Evolutionary conservation across 768 basidiomycete genomes (phyloP), one percentile per base, ranked within the genome.

Genomic region (Kwoniella sp.): DNA sequence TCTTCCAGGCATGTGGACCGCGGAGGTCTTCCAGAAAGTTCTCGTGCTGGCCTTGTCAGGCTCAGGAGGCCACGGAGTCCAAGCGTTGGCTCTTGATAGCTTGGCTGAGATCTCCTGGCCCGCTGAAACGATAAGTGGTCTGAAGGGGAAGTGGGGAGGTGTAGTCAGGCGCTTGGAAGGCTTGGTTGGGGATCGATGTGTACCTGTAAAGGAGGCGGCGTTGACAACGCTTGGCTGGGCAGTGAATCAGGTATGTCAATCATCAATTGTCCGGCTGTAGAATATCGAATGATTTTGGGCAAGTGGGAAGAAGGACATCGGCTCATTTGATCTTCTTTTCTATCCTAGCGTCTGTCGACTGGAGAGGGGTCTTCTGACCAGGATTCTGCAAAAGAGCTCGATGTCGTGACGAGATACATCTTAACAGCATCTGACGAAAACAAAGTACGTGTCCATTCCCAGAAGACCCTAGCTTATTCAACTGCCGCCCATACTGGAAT

Each of bases 171-270:
- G 19, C 36, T 19, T 56, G 21, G 5, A n/a, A 27, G 33, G 3
- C 12, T 26, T 63, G 30, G 47, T 37, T 1, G 48, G 12, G 29
- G 22, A 22, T 17, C 56, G 22, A 26, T 68, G 67, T 55, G 60
- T 73, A 21, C 74, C 71, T 1, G 51, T 76, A 12, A 48, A 52
- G 48, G 74, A 76, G 52, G 74, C 74, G 21, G 68, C 58, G 21
- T 49, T 76, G 46, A 57, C 63, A 5, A 62, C 63, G 44, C 47
- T 71, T 37, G 68, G 61, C 15, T 70, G 68, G 69, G 60, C 62
- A 1, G 22, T 70, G 1, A 46, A 27, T 21, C 52, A 49, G 50
- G 65, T 63, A 26, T 37, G 22, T 49, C 48, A 22, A 49, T 24
- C 48, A 44, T 33, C 33, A 6, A 6, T 33, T 33, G 33, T 33